Evolutionary conservation across 2,329 filamentous ascomycete genomes (phyloP), one percentile per base, ranked within the genome.

Genomic region (Diplodia seriata): DNA sequence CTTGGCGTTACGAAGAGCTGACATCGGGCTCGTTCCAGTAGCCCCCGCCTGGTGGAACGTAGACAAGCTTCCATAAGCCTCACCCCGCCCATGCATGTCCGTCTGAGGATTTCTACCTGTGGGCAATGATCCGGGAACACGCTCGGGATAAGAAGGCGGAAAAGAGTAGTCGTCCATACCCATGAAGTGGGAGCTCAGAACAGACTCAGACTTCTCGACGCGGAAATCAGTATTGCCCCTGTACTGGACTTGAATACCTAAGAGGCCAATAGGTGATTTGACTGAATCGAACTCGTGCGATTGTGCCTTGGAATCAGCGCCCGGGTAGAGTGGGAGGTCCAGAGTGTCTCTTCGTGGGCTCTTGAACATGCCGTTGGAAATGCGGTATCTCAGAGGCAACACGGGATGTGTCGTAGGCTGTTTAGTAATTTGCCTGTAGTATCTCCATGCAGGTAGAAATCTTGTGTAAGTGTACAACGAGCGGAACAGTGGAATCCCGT

Each of bases 181-280:
- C 87, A 97, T 93, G 75, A 98, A 97, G 38, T 93, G 90, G 15
- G 94, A 97, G 80, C 94, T 97, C 53, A 98, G 81, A 9, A 98
- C 81, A 5, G 94, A 90, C 79, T 98, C 95, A 0, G 93, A 91
- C 78, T 97, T 93, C 73, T 97, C 94, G 49, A 98, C 89, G 55
- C 91, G 89, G 78, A 99, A 97, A 74, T 91, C 93, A 81, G 92
- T 97, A 75, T 95, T 93, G 68, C 89, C 91, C 70, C 95, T 90
- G 79, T 97, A 97, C 12, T 89, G 89, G 36, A 97, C 92, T 47
- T 90, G 88, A 63, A 94, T 90, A 68, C 89, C 90, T 73, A 99
- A 87, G 5, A 91, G 89, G 31, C 95, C 95, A 33, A 93, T 91
- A 12, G 94, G 93, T 36, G 94, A 92, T 68, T 97, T 92, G 20